Evolutionary conservation across 2,329 filamentous ascomycete genomes (phyloP), one percentile per base, ranked within the genome.

Genomic region (Arthrobotrys conoides): DNA sequence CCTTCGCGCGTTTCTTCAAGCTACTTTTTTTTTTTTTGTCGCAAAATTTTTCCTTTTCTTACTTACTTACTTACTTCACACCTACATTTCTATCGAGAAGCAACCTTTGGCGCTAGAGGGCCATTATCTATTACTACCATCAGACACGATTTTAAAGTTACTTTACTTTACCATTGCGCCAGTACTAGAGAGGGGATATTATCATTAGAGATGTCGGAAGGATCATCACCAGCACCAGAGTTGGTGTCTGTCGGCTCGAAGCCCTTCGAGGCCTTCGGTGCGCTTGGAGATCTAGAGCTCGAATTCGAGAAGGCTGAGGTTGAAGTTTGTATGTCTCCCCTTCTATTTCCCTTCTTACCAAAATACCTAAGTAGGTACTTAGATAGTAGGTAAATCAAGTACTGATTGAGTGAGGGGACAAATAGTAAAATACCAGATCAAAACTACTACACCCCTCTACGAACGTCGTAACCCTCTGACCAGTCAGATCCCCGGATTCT

Each of bases 281-380:
- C 95, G 84, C 90, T 98, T 80, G 89, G 90, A 75, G 88, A 91
- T 72, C 87, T 97, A 80, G 93, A 97, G 87, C 88, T 90, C 81
- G 91, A 96, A 80, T 97, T 97, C 83, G 91, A 94, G 77, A 90
- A 94, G 82, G 90, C 90, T 41, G 94, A 97, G 85, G 88, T 91
- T 41, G 91, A 97, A 84, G 91, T 96, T 83, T 88, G 94, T 97
- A 87, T 84, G 91, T 88, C 70, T 61, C n/a, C 16, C 10, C 33
- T n/a, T 48, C 48, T 55, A 22, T 82, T 77, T 59, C 33, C 10
- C 20, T 48, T 27, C 18, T 8, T 5, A 27, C 2, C 48, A n/a
- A n/a, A n/a, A n/a, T 24, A 24, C 16, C 18, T 36, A 36, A 5
- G 5, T 22, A 4, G 9, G 5, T 44, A 41, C 33, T 30, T 30